Conservation (phyloP, 2,329 filamentous ascomycete genomes). For the Pleomassaria siparia region DNA sequence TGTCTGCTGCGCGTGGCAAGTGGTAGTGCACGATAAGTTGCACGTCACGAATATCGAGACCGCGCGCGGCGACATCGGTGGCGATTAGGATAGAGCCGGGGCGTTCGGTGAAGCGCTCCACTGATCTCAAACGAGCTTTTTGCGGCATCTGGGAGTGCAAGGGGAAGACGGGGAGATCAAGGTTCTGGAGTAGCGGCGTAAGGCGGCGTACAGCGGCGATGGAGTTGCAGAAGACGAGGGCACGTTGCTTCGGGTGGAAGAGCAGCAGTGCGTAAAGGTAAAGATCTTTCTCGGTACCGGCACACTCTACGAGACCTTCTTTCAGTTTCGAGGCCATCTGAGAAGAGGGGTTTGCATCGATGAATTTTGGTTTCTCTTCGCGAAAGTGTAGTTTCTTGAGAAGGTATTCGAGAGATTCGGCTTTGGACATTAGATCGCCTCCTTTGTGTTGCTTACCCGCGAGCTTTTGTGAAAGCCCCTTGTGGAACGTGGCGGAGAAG, state of each 20-base stretch:
- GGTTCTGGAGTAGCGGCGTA: conserved; percentile 78
- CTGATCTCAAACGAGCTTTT: conserved; percentile 88
- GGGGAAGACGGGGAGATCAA: conserved; percentile 73
- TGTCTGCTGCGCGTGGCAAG: conserved; percentile 85
- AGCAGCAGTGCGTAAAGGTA: conserved; percentile 88
- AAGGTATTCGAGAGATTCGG: conserved; percentile 89
- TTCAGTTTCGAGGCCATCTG: conserved; percentile 86
- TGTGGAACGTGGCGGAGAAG: conserved; percentile 95
- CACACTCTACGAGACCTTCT: conserved; percentile 90
- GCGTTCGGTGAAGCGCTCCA: conserved; percentile 80
- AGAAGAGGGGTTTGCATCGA: conserved; percentile 85
- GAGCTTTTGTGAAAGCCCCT: conserved; percentile 86
- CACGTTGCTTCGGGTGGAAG: conserved; percentile 76
- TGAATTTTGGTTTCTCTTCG: conserved; percentile 80
- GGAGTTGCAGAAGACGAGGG: conserved; percentile 92
- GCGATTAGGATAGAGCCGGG: conserved; percentile 74
- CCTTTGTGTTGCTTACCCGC: conserved; percentile 66
- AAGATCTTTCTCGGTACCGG: conserved; percentile 93
- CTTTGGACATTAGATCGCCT: conserved; percentile 67
- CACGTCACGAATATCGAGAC: conserved; percentile 88
- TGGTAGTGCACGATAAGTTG: conserved; percentile 95
- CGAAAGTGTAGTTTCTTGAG: conserved; percentile 87
- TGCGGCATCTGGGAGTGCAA: conserved; percentile 95
- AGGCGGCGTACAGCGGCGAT: conserved; percentile 89
- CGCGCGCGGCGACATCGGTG: conserved; percentile 90